Conservation (phyloP, 768 basidiomycete genomes). For the Mycena galericulata region DNA sequence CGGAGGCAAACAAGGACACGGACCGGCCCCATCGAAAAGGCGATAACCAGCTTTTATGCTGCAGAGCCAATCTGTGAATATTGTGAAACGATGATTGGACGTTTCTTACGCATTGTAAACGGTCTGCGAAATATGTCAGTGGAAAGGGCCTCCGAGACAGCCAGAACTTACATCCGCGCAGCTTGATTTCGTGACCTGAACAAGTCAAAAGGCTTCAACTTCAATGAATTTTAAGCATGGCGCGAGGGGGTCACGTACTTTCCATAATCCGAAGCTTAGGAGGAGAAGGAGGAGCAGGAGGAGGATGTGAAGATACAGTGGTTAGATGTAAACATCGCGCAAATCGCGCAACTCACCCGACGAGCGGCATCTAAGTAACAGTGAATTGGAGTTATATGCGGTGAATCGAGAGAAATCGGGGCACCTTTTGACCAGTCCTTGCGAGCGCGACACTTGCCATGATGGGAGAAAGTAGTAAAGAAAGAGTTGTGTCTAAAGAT, state of each 20-base stretch:
- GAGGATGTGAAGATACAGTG: neutral
- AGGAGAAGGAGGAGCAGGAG: no score
- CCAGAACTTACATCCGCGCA: conserved; percentile 68
- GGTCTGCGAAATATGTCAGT: conserved; percentile 53
- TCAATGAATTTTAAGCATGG: conserved; percentile 60
- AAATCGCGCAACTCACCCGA: conserved; percentile 62
- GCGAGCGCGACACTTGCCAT: conserved; percentile 69
- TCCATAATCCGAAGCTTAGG: conserved; percentile 84
- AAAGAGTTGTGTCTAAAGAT: no score
- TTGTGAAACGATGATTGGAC: neutral
- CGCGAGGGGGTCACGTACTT: conserved; percentile 52
- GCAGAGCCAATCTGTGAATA: no score
- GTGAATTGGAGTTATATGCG: neutral
- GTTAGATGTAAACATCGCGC: conserved; percentile 3
- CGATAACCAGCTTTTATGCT: conserved; percentile 85
- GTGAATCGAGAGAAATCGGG: conserved; percentile 11
- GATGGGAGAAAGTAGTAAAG: conserved; percentile 40
- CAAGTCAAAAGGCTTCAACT: neutral
- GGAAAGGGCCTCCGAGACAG: neutral
- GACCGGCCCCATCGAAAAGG: conserved; percentile 87
- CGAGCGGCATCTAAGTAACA: conserved; percentile 70
- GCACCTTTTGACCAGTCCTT: conserved; percentile 70
- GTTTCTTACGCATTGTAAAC: conserved; percentile 74
- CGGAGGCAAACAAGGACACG: conserved; percentile 56
- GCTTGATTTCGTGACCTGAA: conserved; percentile 66